Base-by-base conservation (phyloP, 345 rosid species). In the Psidium friedrichsthalianum region DNA sequence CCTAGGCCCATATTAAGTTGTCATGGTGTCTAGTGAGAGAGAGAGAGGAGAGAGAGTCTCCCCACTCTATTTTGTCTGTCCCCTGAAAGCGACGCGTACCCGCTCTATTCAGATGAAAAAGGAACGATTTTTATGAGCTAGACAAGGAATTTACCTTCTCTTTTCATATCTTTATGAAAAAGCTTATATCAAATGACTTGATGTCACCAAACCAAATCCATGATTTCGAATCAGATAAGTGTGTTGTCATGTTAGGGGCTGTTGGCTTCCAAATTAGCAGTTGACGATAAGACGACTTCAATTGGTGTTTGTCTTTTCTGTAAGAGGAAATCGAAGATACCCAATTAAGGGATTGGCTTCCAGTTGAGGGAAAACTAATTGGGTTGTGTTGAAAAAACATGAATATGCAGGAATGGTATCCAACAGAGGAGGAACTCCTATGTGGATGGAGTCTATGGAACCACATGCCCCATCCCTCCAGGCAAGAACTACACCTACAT, bases 401-500 rank as follows among this genome's bases (percentile, higher is more conserved):
- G 80, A 36, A 36, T 20, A 11, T 22, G 11, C 61, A 96, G 99
- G 99, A 94, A 87, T 85, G 99, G 98, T 16, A 44, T 96, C 58
- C 99, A 96, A 29, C 92, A 96, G 86, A 92, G 99, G 87, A 96
- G 98, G 87, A 96, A 96, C 61, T 96, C 99, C 11, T 96, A 8
- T 83, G 94, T 89, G 42, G 99, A 96, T 47, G 99, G 99, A 49
- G 97, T 96, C 0, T 89, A 80, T 56, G 99, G 99, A 81, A 96
- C 99, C 8, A 95, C 99, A 1, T 96, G 99, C 49, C 99, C 99
- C 6, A 96, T 96, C 44, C 99, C 99, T 56, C 97, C 99, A 0
- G 96, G 99, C 10, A 87, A 86, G 87, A 96, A 96, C 89, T 96
- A 90, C 89, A 96, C 99, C 13, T 96, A 95, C 93, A 93, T 91